Conservation (phyloP, 2,329 filamentous ascomycete species). For the Pseudonectria foliicola region DNA sequence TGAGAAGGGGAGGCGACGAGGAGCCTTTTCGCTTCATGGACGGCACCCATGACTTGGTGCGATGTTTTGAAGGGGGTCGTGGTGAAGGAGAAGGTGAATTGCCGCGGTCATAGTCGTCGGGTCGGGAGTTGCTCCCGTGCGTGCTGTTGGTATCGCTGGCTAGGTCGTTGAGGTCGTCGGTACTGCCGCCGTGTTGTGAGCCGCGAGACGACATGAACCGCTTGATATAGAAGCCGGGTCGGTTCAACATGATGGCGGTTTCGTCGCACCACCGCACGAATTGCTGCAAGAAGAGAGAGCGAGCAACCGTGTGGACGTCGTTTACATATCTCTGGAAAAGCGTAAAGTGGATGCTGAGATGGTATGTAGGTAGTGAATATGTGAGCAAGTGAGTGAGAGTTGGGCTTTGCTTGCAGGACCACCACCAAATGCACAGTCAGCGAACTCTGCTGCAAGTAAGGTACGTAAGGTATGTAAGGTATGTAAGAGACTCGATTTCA, state of each 20-base stretch:
- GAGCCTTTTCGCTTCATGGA: no score
- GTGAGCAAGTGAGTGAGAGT: slow-evolving; percentile 6
- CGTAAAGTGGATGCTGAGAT: slow-evolving; percentile 1
- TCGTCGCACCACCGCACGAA: slow-evolving; percentile 5
- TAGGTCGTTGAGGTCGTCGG: slow-evolving; percentile 4
- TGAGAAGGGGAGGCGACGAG: no score
- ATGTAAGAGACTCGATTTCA: no score
- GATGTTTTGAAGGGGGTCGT: no score
- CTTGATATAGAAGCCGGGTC: slow-evolving; percentile 16
- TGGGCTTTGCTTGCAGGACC: slow-evolving; percentile 6
- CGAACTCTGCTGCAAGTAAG: no score
- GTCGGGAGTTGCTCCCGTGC: slow-evolving; percentile 2
- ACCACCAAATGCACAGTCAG: no score
- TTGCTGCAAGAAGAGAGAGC: slow-evolving; percentile 8
- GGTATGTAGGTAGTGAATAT: slow-evolving; percentile 1
- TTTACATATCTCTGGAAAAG: slow-evolving; percentile 13
- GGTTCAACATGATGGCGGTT: slow-evolving; percentile 14
- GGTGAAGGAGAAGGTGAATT: no score
- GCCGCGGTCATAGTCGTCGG: slow-evolving; percentile 12
- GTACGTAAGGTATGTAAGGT: no score
- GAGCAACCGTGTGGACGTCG: slow-evolving; percentile 4
- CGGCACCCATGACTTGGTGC: no score
- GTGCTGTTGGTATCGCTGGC: no score
- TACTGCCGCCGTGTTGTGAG: slow-evolving; percentile 9
- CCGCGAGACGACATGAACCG: slow-evolving; percentile 16